Percentiles rank a stretch among this genome's conserved stretches.
phyloP scores from a whole-genome alignment of 31 red algal genomes.

The Endocladia muricata region DNA sequence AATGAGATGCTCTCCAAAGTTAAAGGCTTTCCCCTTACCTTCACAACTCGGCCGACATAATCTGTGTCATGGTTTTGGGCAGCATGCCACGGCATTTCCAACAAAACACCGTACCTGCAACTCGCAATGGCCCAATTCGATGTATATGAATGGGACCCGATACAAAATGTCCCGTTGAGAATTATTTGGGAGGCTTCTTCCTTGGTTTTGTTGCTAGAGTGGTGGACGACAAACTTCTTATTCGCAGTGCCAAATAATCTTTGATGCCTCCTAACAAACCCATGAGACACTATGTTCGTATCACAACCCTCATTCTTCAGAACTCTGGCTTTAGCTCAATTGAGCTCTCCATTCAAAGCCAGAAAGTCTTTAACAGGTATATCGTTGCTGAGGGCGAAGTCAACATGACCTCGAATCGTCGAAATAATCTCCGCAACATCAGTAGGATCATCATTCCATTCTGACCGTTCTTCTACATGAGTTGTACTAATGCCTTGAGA shows the following conservation, averaged over 20 bases:
- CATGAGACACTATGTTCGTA: conserved; percentile 12
- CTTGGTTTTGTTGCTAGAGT: conserved; percentile 8
- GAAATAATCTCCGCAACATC: no score
- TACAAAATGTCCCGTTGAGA: conserved; percentile 4
- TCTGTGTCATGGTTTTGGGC: conserved; percentile 21
- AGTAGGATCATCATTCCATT: no score
- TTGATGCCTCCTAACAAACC: background rate
- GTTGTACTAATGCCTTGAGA: no score
- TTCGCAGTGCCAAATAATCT: background rate
- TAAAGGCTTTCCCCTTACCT: background rate
- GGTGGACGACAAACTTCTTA: background rate
- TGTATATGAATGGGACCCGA: conserved; percentile 20
- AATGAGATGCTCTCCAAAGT: background rate
- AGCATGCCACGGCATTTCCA: conserved; percentile 39
- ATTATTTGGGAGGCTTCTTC: conserved; percentile 13
- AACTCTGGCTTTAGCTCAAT: no score
- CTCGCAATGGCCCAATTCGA: conserved; percentile 10
- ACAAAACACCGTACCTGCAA: conserved; percentile 26
- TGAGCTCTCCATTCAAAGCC: no score
- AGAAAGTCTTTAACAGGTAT: no score
- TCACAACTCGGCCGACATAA: background rate
- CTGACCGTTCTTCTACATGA: no score
- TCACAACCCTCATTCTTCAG: conserved; percentile 46
- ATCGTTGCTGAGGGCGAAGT: no score
- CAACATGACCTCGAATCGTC: no score